Evolutionary conservation across 257 asterid species (phyloP).

Genomic region (Sherardia arvensis): DNA sequence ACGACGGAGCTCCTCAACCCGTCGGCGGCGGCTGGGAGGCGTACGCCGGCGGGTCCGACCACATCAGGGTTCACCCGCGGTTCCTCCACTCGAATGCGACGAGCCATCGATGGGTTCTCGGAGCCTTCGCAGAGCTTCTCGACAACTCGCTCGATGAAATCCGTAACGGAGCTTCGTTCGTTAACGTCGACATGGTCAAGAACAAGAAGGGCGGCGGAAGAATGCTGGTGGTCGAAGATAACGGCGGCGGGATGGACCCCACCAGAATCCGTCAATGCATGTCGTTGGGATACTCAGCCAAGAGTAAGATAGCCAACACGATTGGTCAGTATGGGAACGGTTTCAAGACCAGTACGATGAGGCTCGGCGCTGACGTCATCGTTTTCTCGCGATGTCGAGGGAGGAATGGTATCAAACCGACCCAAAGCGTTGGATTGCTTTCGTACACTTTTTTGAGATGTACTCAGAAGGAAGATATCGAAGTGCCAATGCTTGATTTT

Average conservation of each 20-base stretch:
- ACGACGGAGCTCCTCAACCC: conserved; percentile 31
- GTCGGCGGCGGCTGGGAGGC: conserved; percentile 21
- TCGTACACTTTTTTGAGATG: conserved; percentile 72
- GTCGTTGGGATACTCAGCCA: conserved; percentile 93
- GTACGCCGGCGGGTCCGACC: conserved; percentile 69
- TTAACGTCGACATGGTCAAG: conserved; percentile 57
- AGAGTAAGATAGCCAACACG: conserved; percentile 65
- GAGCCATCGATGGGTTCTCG: conserved; percentile 67
- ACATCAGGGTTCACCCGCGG: conserved; percentile 85
- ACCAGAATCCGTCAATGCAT: conserved; percentile 84
- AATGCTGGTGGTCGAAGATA: conserved; percentile 82
- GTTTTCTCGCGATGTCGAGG: conserved; percentile 61
- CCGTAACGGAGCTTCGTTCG: conserved; percentile 77
- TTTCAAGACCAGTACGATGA: conserved; percentile 97
- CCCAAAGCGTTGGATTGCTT: conserved; percentile 76
- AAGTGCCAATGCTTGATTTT: conserved; percentile 22
- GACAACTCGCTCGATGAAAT: conserved; percentile 92
- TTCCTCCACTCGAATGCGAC: conserved; percentile 54
- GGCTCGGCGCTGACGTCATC: conserved; percentile 96
- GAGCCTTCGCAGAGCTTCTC: conserved; percentile 95
- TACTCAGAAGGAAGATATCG: conserved; percentile 78
- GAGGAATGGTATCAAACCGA: conserved; percentile 62
- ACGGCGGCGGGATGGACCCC: conserved; percentile 96
- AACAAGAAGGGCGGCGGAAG: conserved; percentile 70
- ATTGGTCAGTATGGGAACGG: conserved; percentile 99